Evolutionary conservation across 129 eudicot genomes (phyloP).

Genomic region (Artemisia argyi): DNA sequence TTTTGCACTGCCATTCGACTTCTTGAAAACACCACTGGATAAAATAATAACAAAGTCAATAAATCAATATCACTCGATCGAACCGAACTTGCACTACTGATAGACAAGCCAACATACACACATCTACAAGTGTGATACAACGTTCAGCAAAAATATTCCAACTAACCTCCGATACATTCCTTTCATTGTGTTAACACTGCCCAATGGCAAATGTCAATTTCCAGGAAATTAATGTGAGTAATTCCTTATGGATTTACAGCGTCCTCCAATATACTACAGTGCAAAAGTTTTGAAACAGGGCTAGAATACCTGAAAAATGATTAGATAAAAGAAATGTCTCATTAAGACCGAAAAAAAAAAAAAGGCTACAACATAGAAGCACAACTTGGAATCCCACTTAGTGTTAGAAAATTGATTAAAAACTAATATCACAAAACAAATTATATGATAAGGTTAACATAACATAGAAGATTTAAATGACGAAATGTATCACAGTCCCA

Average conservation of each 20-base stretch:
- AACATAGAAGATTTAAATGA: constrained; percentile 12
- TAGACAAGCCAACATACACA: constrained; percentile 7
- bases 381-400: constrained; percentile 9
- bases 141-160: neutral
- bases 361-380: neutral
- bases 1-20: constrained; percentile 81
- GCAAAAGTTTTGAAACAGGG: constrained; percentile 16
- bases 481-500: neutral
- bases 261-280: constrained; percentile 32
- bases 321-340: constrained; percentile 4
- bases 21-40: constrained; percentile 72
- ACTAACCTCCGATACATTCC: constrained; percentile 82
- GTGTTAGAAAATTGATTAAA: neutral
- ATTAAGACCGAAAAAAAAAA: neutral
- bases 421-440: constrained; percentile 5
- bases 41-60: constrained; percentile 13
- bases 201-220: constrained; percentile 39
- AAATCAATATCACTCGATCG: neutral
- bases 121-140: constrained; percentile 10
- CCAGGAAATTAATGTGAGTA: constrained; percentile 35
- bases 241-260: constrained; percentile 20
- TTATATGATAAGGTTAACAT: neutral
- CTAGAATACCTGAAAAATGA: constrained; percentile 34
- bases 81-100: neutral
- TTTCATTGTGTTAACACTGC: constrained; percentile 53